phyloP scores from a whole-genome alignment of 2,329 filamentous ascomycete species.

The Magnaporthiopsis incrustans region DNA sequence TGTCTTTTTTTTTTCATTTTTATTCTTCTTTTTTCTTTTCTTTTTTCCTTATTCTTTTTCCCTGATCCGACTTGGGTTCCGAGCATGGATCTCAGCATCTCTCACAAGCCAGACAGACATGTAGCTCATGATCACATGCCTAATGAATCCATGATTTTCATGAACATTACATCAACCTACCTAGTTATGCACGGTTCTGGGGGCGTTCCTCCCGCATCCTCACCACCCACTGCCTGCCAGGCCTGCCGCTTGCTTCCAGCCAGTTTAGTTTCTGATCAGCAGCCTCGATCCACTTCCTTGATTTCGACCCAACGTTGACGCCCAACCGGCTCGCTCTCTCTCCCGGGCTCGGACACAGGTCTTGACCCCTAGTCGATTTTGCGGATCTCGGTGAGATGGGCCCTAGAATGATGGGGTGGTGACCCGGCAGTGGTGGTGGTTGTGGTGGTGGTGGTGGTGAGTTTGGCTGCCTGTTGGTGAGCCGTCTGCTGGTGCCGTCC shows the following conservation, averaged over 20 bases:
- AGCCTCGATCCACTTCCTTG: not conserved
- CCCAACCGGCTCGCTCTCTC: not conserved
- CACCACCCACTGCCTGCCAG: not conserved
- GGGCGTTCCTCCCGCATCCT: not conserved
- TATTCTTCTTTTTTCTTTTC: slow-evolving; percentile 5
- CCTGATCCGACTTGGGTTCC: slow-evolving; percentile 1
- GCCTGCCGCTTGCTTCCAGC: not conserved
- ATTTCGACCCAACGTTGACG: not conserved
- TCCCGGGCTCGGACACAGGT: not conserved
- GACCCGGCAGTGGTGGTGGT: too few species aligned
- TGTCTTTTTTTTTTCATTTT: not conserved
- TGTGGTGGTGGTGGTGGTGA: not conserved
- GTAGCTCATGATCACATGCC: slow-evolving; percentile 7
- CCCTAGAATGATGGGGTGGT: not conserved
- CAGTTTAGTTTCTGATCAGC: not conserved
- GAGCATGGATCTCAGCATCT: not conserved
- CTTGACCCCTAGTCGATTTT: not conserved
- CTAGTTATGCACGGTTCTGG: not conserved
- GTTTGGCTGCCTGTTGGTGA: not conserved
- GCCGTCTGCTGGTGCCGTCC: not conserved
- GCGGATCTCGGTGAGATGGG: not conserved
- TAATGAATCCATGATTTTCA: slow-evolving; percentile 7
- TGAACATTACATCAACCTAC: not conserved
- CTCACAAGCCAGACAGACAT: not conserved
- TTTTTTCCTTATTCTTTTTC: not conserved